Percentiles rank a stretch among this genome's conserved stretches.
phyloP scores from a whole-genome alignment of 139 green algal species.

The Parachlorella kessleri region DNA sequence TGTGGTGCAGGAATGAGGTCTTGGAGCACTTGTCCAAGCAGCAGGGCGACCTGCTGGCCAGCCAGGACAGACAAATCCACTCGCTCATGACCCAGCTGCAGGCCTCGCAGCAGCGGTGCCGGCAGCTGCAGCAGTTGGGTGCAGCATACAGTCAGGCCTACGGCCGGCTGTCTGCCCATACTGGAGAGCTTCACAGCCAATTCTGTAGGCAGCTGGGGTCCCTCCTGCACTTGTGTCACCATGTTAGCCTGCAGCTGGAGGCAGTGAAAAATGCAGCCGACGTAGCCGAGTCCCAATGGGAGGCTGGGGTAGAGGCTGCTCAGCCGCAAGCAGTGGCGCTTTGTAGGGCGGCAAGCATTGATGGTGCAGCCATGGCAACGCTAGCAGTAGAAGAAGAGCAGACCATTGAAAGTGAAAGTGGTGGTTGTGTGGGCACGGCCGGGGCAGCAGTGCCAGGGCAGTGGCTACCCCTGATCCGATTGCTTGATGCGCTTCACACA shows the following conservation, averaged over 20 bases:
- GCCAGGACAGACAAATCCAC: background rate
- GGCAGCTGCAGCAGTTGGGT: constrained; percentile 1
- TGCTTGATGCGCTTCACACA: constrained; percentile 1
- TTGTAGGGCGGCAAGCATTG: background rate
- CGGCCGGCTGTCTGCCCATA: constrained; percentile 10
- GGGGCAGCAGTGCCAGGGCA: background rate
- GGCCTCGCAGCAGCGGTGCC: background rate
- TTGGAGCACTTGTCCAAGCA: constrained; percentile 12
- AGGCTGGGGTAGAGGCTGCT: no score
- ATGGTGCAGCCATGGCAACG: background rate
- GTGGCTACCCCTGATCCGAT: background rate
- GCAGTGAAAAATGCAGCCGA: background rate
- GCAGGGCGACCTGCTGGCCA: constrained; percentile 12
- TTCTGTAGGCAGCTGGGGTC: background rate
- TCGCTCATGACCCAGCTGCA: background rate
- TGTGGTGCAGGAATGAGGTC: constrained; percentile 9
- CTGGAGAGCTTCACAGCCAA: constrained; percentile 6
- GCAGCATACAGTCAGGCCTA: constrained; percentile 8
- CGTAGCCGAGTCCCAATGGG: no score
- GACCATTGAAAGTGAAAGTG: background rate
- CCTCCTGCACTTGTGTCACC: constrained; percentile 12
- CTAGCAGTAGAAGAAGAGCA: background rate
- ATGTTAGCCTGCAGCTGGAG: background rate
- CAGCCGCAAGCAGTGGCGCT: no score
- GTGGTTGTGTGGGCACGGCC: background rate